Evolutionary conservation across 1,139 yeast genomes (phyloP).

Genomic region (Geotrichum restrictum): DNA sequence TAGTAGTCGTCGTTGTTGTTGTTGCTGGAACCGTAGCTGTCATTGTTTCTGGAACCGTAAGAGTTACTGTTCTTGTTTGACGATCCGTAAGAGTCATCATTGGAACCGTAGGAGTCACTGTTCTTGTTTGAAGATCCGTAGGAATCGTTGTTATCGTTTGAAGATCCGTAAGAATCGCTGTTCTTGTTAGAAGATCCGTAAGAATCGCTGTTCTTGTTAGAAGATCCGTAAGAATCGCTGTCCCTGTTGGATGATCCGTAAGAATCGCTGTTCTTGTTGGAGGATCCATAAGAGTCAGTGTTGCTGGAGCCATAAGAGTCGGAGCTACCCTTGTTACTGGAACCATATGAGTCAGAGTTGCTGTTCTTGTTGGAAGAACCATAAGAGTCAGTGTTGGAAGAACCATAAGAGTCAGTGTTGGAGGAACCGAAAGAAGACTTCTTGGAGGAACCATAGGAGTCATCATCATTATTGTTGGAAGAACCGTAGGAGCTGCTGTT

Average conservation of each 20-base stretch:
- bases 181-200: slow-evolving; percentile 20
- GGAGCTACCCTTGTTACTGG: slow-evolving; percentile 16
- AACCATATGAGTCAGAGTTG: slow-evolving; percentile 13
- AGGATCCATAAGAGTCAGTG: slow-evolving; percentile 15
- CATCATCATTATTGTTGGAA: slow-evolving; percentile 24
- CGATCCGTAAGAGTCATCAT: slow-evolving; percentile 11
- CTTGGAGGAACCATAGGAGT: slow-evolving; percentile 22
- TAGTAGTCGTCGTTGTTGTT: no score
- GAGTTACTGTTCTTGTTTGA: slow-evolving; percentile 5
- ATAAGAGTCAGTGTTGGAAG: slow-evolving; percentile 6
- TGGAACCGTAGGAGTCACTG: slow-evolving; percentile 26
- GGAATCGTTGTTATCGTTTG: slow-evolving; percentile 12
- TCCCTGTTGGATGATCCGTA: slow-evolving; percentile 30
- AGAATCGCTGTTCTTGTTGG: slow-evolving; percentile 25
- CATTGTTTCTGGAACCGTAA: slow-evolving; percentile 13
- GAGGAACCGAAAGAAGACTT: slow-evolving; percentile 21
- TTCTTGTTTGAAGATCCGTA: slow-evolving; percentile 20
- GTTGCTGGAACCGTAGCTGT: slow-evolving; percentile 15
- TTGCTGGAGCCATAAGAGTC: slow-evolving; percentile 26
- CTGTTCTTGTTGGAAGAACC: slow-evolving; percentile 13
- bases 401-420: slow-evolving; percentile 14
- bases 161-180: slow-evolving; percentile 16
- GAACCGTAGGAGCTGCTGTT: slow-evolving; percentile 33
- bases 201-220: slow-evolving; percentile 25
- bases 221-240: slow-evolving; percentile 29